Base-by-base conservation (phyloP, 176 grass and related monocot species). In the Leersia perrieri region DNA sequence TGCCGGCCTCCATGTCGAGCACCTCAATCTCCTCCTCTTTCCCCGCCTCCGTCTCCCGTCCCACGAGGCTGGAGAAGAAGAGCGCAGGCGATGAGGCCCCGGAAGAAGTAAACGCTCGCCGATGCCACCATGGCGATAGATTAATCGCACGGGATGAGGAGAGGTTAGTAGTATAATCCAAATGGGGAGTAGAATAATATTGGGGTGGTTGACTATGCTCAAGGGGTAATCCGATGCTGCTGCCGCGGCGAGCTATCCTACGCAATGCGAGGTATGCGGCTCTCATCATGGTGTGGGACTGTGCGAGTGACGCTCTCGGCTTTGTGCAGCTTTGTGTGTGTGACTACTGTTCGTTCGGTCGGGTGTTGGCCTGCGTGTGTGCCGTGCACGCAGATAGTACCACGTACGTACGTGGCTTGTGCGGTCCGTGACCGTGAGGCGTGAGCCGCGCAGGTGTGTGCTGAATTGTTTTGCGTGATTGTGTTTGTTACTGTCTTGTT, bases 1-100 rank as follows among this genome's bases (percentile, higher is more conserved):
- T 68, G 15, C 92, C 92, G 80, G 80, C 75, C 3, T 68, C 90
- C 84, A 75, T 81, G 84, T 83, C 62, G 53, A 72, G 72, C 71
- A 81, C 82, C 87, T 63, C 62, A 3, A 0, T 75, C 30, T 2
- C 64, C 32, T 9, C 64, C 10, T 63, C 68, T 20, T 25, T 30
- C 11, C 28, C 20, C n/a, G n/a, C n/a, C n/a, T n/a, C n/a, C n/a
- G n/a, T n/a, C 26, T 6, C 63, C 1, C 15, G 23, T 11, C 53
- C 60, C 2, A 29, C 33, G 32, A 74, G 32, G 72, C 35, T 76
- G 67, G 60, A 83, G 65, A 85, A 89, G 9, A 60, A n/a, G n/a
- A n/a, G n/a, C n/a, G 32, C 42, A 51, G 64, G 2, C n/a, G 35
- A 22, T 9, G 29, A 62, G 12, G 3, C 5, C 0, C 64, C 11